Percentiles rank a stretch among this genome's conserved stretches.
These are phyloP conservation scores for Lachancea kluyveri DNA, from an alignment of 805 yeast species.

Conservation along the genomic window DNA sequence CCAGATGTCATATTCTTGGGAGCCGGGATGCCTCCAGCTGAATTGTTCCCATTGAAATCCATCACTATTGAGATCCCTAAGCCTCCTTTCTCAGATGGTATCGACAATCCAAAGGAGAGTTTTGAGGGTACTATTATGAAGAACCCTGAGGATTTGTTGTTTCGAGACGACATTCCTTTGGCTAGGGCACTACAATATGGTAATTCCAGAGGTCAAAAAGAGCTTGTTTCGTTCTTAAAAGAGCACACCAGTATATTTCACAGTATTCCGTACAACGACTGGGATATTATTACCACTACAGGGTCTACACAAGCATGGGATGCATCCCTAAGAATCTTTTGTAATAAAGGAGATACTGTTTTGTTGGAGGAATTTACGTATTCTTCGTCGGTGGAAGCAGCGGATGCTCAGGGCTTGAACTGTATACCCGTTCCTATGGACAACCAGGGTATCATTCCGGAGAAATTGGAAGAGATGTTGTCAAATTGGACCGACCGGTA, in stretches of 20 bases:
- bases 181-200: slow-evolving; percentile 76
- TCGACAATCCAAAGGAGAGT: slow-evolving; percentile 33
- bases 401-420: slow-evolving; percentile 55
- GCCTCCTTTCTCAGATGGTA: slow-evolving; percentile 58
- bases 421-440: slow-evolving; percentile 69
- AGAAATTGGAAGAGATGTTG: slow-evolving; percentile 48
- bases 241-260: slow-evolving; percentile 43
- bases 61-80: slow-evolving; percentile 51
- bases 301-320: slow-evolving; percentile 87
- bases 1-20: slow-evolving; percentile 70
- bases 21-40: slow-evolving; percentile 77
- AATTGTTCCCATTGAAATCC: slow-evolving; percentile 68
- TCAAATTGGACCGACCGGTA: slow-evolving; percentile 51
- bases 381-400: slow-evolving; percentile 73
- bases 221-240: slow-evolving; percentile 47
- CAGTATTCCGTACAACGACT: slow-evolving; percentile 42
- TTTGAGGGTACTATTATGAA: slow-evolving; percentile 15
- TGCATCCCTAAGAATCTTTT: slow-evolving; percentile 62
- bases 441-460: slow-evolving; percentile 63
- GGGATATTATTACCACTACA: slow-evolving; percentile 60
- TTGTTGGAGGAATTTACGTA: slow-evolving; percentile 72
- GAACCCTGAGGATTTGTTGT: slow-evolving; percentile 12
- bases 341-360: slow-evolving; percentile 64
- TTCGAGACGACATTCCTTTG: slow-evolving; percentile 45
- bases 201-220: slow-evolving; percentile 57